Evolutionary conservation across 2,329 filamentous ascomycete genomes (phyloP).

Genomic region (Graphilbum fragrans): DNA sequence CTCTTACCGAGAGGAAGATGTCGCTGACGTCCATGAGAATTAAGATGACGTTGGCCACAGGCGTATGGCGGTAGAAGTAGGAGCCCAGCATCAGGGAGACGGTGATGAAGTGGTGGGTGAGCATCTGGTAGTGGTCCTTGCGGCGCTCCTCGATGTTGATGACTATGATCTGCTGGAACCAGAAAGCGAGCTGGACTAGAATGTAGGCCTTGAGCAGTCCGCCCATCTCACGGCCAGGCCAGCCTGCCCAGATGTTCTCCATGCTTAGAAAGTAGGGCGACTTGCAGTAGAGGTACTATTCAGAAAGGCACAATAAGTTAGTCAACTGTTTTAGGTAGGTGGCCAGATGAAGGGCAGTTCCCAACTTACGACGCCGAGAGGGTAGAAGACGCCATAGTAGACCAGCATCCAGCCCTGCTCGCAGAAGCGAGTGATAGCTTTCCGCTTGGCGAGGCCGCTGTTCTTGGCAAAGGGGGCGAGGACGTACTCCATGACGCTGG

Average conservation of each 20-base stretch:
- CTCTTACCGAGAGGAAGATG: slow-evolving; percentile 66
- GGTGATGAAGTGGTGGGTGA: slow-evolving; percentile 87
- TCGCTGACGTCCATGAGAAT: slow-evolving; percentile 92
- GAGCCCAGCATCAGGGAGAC: slow-evolving; percentile 66
- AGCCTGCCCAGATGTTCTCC: slow-evolving; percentile 68
- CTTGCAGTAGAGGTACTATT: slow-evolving; percentile 67
- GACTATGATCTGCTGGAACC: slow-evolving; percentile 86
- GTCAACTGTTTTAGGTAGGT: slow-evolving; percentile 9
- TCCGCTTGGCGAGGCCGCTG: slow-evolving; percentile 62
- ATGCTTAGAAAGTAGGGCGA: slow-evolving; percentile 72
- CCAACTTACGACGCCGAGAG: slow-evolving; percentile 61
- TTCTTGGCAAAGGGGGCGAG: slow-evolving; percentile 64
- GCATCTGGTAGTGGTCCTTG: slow-evolving; percentile 95
- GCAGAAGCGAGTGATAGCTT: slow-evolving; percentile 71
- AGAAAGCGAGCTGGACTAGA: slow-evolving; percentile 81
- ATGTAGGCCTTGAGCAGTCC: slow-evolving; percentile 80
- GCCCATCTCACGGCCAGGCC: slow-evolving; percentile 65
- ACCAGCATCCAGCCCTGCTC: slow-evolving; percentile 88
- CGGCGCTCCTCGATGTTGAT: slow-evolving; percentile 89
- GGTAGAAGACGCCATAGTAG: slow-evolving; percentile 76
- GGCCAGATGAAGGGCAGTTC: not conserved
- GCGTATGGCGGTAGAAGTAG: slow-evolving; percentile 78
- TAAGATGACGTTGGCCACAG: slow-evolving; percentile 79
- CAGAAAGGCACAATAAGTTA: not conserved
- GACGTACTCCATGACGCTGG: slow-evolving; percentile 75